Percentiles rank a stretch among this genome's conserved stretches.
Evolutionary conservation across 148 eudicot genomes (phyloP).

Genomic region (Mesembryanthemum crystallinum): DNA sequence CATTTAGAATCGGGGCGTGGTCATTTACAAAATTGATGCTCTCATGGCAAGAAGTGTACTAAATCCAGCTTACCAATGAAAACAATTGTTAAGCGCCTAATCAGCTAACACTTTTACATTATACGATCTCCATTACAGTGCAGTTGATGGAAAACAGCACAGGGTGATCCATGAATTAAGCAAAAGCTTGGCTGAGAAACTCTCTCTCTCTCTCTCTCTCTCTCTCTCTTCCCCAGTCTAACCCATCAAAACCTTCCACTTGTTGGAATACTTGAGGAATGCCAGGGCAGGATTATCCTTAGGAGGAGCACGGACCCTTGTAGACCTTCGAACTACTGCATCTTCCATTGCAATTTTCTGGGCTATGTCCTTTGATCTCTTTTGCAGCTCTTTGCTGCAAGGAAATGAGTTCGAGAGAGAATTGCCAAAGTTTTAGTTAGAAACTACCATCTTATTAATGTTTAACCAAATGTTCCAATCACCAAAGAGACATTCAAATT

Average conservation of each 20-base stretch:
- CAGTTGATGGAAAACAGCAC: slow-evolving; percentile 17
- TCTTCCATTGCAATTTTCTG: slow-evolving; percentile 54
- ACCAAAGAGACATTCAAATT: too few relatives aligned
- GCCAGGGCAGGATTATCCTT: slow-evolving; percentile 77
- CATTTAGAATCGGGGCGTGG: slow-evolving; percentile 19
- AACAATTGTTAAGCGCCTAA: background rate
- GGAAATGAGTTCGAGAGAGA: slow-evolving; percentile 1
- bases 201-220: slow-evolving; percentile 5
- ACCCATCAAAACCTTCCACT: slow-evolving; percentile 71
- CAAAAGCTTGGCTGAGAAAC: background rate
- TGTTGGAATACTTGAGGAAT: slow-evolving; percentile 80
- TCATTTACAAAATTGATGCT: slow-evolving; percentile 28
- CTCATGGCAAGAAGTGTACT: slow-evolving; percentile 19
- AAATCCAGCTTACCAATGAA: slow-evolving; percentile 9
- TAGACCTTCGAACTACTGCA: slow-evolving; percentile 75
- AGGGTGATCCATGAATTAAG: slow-evolving; percentile 19
- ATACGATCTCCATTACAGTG: slow-evolving; percentile 24
- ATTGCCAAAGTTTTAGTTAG: background rate
- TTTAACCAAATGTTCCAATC: too few relatives aligned
- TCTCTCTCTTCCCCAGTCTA: background rate
- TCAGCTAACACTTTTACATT: slow-evolving; percentile 3
- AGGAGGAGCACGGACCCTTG: slow-evolving; percentile 88
- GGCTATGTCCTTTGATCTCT: slow-evolving; percentile 64
- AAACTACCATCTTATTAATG: background rate
- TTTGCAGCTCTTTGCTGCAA: slow-evolving; percentile 71